Evolutionary conservation across 2,329 filamentous ascomycete genomes (phyloP), one percentile per base, ranked within the genome.

Genomic region (Fusarium foetens): DNA sequence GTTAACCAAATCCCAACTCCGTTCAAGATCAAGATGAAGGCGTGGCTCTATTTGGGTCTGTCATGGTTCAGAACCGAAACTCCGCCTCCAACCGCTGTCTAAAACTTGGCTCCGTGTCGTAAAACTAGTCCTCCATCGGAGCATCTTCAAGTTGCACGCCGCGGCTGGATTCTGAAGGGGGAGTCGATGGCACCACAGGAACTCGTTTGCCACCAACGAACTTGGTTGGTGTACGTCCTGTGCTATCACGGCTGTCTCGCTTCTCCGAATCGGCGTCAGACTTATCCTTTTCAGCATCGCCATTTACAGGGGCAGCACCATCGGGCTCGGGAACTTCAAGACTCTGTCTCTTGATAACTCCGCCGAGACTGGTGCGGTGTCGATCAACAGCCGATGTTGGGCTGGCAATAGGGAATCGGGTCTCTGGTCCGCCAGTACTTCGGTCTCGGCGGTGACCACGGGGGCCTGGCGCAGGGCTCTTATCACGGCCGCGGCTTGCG

Each of bases 341-440:
- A 78, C 93, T 96, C 51, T 90, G 84, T 71, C 92, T 86, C 81
- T 90, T 90, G 65, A 85, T 78, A 54, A 83, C 78, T 58, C 81
- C 65, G 13, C 89, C 85, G 58, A 89, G 76, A 77, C 84, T 86
- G 73, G 79, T 79, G 25, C 86, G 85, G 80, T 87, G 85, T 57
- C 85, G 83, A 77, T 86, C 89, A 63, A 80, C 85, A 68, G 83
- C 85, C 63, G 86, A 83, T 51, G 85, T 90, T 68, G 88, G 91
- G 72, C 89, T 90, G 10, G 93, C 90, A 73, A 98, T 92, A 2
- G 94, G 96, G 85, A 97, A 98, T 43, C 94, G 89, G 13, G 93
- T 97, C 78, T 91, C 91, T 33, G 91, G 88, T 9, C 90, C 89
- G 69, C 90, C 88, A 45, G 89, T 91, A 80, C 93, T 97, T 75